phyloP scores from a whole-genome alignment of 2,329 filamentous ascomycete species.

The Daldinia sp. region DNA sequence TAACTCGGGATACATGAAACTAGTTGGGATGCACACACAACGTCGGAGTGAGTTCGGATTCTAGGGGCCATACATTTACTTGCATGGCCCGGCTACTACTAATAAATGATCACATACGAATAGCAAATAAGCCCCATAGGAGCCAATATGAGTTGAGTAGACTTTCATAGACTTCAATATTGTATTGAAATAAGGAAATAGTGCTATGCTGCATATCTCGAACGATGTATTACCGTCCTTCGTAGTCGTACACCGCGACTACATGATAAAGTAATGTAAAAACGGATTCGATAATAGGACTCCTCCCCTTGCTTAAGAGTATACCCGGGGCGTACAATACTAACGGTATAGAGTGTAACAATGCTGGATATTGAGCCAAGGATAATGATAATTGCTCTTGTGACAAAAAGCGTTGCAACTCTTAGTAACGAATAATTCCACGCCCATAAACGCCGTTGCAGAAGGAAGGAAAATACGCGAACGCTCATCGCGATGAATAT shows the following conservation, averaged over 20 bases:
- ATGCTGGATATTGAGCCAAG: slow-evolving; percentile 2
- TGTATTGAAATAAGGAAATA: slow-evolving; percentile 19
- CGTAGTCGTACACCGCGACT: not conserved
- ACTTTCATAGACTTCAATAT: not conserved
- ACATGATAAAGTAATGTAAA: not conserved
- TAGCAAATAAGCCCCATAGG: not conserved
- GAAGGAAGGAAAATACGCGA: slow-evolving; percentile 16
- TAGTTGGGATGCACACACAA: not conserved
- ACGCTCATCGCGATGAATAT: slow-evolving; percentile 14
- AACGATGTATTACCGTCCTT: slow-evolving; percentile 18
- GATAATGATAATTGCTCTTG: not conserved
- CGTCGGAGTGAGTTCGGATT: no score
- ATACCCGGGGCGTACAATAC: not conserved
- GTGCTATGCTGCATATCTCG: slow-evolving; percentile 18
- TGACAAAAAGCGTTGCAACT: not conserved
- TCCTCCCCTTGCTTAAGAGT: not conserved
- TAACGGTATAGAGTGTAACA: not conserved
- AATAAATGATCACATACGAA: not conserved
- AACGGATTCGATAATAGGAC: not conserved
- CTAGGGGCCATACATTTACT: no score
- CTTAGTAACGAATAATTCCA: slow-evolving; percentile 6
- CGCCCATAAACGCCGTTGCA: slow-evolving; percentile 29
- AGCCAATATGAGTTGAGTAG: not conserved
- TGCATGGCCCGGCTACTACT: no score
- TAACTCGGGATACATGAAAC: not conserved